These are phyloP conservation scores for Podospora bellae-mahoneyi DNA, from an alignment of 495 filamentous ascomycete species.

Conservation along the genomic window DNA sequence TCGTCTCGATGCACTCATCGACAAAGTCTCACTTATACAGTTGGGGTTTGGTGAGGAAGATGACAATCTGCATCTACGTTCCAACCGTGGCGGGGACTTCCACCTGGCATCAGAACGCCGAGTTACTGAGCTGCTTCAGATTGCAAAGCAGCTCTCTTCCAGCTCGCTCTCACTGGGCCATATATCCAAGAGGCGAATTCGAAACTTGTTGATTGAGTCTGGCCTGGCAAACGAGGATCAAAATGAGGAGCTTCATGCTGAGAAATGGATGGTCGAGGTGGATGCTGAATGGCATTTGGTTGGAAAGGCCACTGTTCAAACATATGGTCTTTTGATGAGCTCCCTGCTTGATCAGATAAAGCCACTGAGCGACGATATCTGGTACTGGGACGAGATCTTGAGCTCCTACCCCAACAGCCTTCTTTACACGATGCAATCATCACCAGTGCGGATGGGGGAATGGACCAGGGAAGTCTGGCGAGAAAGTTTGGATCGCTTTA, in stretches of 20 bases:
- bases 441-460: conserved; percentile 65
- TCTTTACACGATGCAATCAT: conserved; percentile 78
- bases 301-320: conserved; percentile 80
- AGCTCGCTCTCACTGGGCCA: conserved; percentile 55
- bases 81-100: too few species aligned
- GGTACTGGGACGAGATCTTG: conserved; percentile 88
- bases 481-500: conserved; percentile 51
- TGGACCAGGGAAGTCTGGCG: conserved; percentile 61
- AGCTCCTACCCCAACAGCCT: conserved; percentile 66
- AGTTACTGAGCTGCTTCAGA: conserved; percentile 53
- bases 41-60: conserved; percentile 32
- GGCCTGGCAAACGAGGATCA: conserved; percentile 30
- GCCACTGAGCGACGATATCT: conserved; percentile 76
- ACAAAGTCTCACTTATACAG: conserved; percentile 55
- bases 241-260: conserved; percentile 22
- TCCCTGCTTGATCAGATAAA: conserved; percentile 74
- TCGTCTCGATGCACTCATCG: conserved; percentile 73
- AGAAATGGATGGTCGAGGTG: conserved; percentile 47
- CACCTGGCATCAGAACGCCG: conserved; percentile 25
- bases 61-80: conserved; percentile 16
- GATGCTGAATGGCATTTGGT: conserved; percentile 86
- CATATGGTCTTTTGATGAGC: conserved; percentile 72
- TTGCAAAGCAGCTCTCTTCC: conserved; percentile 67
- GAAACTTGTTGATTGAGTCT: conserved; percentile 57
- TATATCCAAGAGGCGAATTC: conserved; percentile 52